Evolutionary conservation across 2,329 filamentous ascomycete species (phyloP).

Genomic region (Clathrospora elynae): DNA sequence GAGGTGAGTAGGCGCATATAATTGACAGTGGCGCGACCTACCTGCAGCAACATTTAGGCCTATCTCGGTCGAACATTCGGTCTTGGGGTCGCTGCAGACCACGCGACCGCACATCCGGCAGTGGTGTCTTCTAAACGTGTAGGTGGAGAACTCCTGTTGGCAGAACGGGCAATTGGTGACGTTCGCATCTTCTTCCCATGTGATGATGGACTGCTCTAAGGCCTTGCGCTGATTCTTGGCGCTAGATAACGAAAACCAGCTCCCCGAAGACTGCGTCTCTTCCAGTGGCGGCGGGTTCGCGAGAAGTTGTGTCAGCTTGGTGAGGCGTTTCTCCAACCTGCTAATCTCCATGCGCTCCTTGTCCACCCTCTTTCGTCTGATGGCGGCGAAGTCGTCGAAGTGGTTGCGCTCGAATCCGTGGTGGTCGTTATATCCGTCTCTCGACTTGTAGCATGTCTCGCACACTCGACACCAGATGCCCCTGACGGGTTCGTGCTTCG

Average conservation of each 20-base stretch:
- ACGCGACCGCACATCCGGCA: slow-evolving; percentile 92
- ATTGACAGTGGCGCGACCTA: slow-evolving; percentile 48
- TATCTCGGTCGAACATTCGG: slow-evolving; percentile 82
- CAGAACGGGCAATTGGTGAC: slow-evolving; percentile 89
- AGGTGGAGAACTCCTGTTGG: slow-evolving; percentile 91
- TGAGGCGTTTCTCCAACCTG: slow-evolving; percentile 86
- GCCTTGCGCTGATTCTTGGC: slow-evolving; percentile 74
- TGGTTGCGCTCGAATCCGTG: slow-evolving; percentile 73
- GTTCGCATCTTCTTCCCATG: slow-evolving; percentile 88
- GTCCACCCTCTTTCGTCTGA: slow-evolving; percentile 79
- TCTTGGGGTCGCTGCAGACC: slow-evolving; percentile 85
- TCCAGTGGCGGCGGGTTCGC: slow-evolving; percentile 72
- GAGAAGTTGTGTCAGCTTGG: slow-evolving; percentile 83
- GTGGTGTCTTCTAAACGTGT: slow-evolving; percentile 91
- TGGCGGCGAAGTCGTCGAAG: slow-evolving; percentile 69
- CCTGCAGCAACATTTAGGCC: slow-evolving; percentile 74
- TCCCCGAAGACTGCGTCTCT: slow-evolving; percentile 55
- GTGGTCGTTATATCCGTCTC: slow-evolving; percentile 93
- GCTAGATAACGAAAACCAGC: slow-evolving; percentile 63
- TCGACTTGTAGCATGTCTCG: slow-evolving; percentile 98
- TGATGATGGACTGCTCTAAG: slow-evolving; percentile 89
- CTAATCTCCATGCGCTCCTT: slow-evolving; percentile 86
- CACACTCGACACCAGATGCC: slow-evolving; percentile 95
- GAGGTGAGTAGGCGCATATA: slow-evolving; percentile 1
- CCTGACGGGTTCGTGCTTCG: slow-evolving; percentile 84